phyloP scores from a whole-genome alignment of 441 rosid species.

The Cnidoscolus chayamansa region DNA sequence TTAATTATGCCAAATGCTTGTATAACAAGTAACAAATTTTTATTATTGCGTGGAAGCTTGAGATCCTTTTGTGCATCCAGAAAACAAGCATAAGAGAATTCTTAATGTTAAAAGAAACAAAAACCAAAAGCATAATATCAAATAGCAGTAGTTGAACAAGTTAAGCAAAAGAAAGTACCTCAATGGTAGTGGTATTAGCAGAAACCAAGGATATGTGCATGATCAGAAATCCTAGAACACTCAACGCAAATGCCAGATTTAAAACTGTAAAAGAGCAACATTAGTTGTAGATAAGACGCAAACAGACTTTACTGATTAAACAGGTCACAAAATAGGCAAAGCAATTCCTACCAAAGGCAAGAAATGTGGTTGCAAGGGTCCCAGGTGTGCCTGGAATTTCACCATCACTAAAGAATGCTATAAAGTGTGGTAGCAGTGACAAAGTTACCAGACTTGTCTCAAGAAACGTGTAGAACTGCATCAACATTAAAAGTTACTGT shows the following conservation, averaged over 20 bases:
- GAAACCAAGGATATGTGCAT: constrained; percentile 78
- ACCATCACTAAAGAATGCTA: constrained; percentile 78
- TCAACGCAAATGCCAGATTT: constrained; percentile 79
- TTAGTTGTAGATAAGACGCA: constrained; percentile 1
- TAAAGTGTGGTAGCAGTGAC: constrained; percentile 71
- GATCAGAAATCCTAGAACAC: constrained; percentile 78
- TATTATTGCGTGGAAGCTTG: not conserved
- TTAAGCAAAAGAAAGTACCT: constrained; percentile 44
- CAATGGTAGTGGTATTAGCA: constrained; percentile 81
- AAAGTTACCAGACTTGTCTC: constrained; percentile 79
- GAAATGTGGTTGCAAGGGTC: constrained; percentile 80
- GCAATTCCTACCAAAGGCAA: constrained; percentile 60
- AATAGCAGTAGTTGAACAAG: not conserved
- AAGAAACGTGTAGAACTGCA: constrained; percentile 84
- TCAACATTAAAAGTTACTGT: constrained; percentile 16
- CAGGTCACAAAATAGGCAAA: not conserved
- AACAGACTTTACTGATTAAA: constrained; percentile 1
- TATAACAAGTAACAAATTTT: not conserved
- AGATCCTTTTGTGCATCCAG: not conserved
- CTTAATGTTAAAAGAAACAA: not conserved
- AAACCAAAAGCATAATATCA: constrained; percentile 5
- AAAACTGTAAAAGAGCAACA: constrained; percentile 47
- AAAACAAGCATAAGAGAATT: not conserved
- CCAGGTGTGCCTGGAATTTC: constrained; percentile 91
- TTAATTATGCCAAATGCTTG: not conserved